These are phyloP conservation scores for Eleusine indica DNA, from an alignment of 176 grass and related monocot species.

Conservation along the genomic window DNA sequence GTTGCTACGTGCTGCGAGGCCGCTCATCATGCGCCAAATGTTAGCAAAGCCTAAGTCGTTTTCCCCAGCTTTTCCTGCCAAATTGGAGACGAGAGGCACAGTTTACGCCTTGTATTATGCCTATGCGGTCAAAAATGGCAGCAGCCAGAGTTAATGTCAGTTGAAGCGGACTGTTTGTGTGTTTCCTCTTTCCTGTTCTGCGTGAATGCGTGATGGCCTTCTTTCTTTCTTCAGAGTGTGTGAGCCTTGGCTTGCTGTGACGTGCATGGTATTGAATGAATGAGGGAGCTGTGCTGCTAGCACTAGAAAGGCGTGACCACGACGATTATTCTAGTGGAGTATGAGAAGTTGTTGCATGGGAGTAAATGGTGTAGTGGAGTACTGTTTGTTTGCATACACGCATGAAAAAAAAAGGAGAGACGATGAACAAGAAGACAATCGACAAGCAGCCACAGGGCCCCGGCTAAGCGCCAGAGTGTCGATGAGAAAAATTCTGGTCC, in stretches of 20 bases:
- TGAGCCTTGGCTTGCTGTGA: constrained; percentile 10
- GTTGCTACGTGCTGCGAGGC: background rate
- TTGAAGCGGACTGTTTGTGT: background rate
- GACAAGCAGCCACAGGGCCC: background rate
- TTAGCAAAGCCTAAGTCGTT: background rate
- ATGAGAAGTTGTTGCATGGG: constrained; percentile 29
- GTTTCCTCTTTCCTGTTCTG: background rate
- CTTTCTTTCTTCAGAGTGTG: background rate
- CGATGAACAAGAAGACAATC: background rate
- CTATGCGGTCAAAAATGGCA: constrained; percentile 24
- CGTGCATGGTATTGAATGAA: constrained; percentile 29
- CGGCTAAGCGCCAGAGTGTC: background rate
- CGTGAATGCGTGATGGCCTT: background rate
- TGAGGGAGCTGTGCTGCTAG: background rate
- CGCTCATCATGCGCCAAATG: background rate
- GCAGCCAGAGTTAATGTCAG: background rate
- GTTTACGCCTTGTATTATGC: constrained; percentile 12
- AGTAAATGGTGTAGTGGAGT: constrained; percentile 31
- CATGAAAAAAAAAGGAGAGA: background rate
- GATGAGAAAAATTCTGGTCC: constrained; percentile 24
- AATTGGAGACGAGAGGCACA: background rate
- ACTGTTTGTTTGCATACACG: background rate
- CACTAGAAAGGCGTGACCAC: background rate
- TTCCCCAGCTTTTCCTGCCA: background rate
- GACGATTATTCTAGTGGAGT: constrained; percentile 42